A percentile compares a stretch with the other conserved stretches of the same genome.
These are phyloP conservation scores for Margaritispora aquatica DNA, from an alignment of 495 filamentous ascomycete genomes.

Conservation along the genomic window DNA sequence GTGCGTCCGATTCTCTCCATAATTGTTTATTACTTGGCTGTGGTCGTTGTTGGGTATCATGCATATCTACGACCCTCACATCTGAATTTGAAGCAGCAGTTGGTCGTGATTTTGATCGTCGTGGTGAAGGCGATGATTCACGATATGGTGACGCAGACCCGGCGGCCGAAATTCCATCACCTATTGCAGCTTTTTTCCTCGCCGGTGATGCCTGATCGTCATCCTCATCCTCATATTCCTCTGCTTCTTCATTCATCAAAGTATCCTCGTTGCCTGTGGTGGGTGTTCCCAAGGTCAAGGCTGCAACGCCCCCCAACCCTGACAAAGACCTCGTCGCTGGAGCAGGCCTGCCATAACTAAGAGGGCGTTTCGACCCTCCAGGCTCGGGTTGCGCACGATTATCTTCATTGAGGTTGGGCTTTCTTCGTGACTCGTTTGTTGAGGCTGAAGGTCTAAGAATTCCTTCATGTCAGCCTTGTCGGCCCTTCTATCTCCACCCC, in stretches of 20 bases:
- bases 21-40: constrained; percentile 1
- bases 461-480: neutral
- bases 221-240: constrained; percentile 8
- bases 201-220: constrained; percentile 1
- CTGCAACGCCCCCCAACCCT: neutral
- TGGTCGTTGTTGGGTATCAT: neutral
- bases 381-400: neutral
- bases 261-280: neutral
- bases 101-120: constrained; percentile 15
- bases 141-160: constrained; percentile 12
- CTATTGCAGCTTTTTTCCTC: constrained; percentile 12
- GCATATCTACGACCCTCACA: neutral
- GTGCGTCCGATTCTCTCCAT: constrained; percentile 9
- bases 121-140: constrained; percentile 11
- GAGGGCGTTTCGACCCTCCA: neutral
- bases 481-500: neutral
- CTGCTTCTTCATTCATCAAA: too few species aligned
- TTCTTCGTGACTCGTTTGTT: neutral
- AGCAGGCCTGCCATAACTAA: neutral
- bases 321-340: constrained; percentile 6
- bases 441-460: neutral
- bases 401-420: constrained; percentile 2
- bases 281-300: neutral
- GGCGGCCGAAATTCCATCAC: constrained; percentile 17
- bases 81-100: constrained; percentile 3